These are phyloP conservation scores for Solanum peruvianum DNA, from an alignment of 257 asterid genomes.

Conservation along the genomic window DNA sequence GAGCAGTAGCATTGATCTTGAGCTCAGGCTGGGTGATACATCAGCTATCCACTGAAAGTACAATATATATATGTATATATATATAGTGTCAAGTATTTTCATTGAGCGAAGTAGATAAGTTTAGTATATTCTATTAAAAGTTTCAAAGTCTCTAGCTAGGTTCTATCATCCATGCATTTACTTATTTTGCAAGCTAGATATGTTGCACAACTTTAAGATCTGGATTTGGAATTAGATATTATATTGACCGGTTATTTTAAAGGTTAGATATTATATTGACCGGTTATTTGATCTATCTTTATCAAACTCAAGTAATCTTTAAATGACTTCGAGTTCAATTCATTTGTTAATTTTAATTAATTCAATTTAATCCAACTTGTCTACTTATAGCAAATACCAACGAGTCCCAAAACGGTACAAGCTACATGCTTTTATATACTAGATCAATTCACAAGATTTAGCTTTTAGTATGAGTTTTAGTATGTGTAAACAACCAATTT, in stretches of 20 bases:
- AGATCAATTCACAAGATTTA: background rate
- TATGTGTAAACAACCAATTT: background rate
- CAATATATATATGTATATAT: no score
- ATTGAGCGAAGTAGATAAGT: no score
- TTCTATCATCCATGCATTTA: no score
- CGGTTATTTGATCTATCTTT: background rate
- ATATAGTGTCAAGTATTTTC: no score
- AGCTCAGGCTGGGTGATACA: constrained; percentile 57
- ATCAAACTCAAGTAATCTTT: background rate
- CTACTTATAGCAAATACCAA: no score
- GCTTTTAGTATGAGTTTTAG: background rate
- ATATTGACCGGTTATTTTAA: background rate
- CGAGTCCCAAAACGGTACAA: no score
- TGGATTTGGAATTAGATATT: background rate
- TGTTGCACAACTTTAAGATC: background rate
- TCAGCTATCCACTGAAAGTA: constrained; percentile 17
- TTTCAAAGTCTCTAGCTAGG: no score
- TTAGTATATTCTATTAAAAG: no score
- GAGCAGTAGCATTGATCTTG: constrained; percentile 40
- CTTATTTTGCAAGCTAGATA: background rate
- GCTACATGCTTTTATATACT: no score
- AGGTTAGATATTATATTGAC: background rate
- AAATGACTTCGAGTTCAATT: no score
- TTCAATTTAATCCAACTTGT: no score
- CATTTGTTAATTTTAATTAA: no score